Base-by-base conservation (phyloP, 2,329 filamentous ascomycete genomes). In the Monosporascus ibericus region DNA sequence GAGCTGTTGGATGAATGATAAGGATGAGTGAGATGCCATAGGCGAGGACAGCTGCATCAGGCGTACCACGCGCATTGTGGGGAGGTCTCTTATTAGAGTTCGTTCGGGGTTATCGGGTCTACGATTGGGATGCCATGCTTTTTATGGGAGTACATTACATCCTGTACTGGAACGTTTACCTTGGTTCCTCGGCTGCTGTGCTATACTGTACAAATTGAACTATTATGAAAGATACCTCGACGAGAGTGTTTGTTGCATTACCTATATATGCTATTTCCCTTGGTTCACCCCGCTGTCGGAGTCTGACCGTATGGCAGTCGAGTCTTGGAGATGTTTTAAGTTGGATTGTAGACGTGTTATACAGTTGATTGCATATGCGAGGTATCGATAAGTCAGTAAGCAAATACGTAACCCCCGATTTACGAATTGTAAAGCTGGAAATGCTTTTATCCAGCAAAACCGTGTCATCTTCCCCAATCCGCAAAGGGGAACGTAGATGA, bases 131-230 rank as follows among this genome's bases (percentile, higher is more conserved):
- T 58, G 61, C 60, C 58, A 62, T 62, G 59, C 25, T 58, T 65
- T 58, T 56, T 54, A 59, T 48, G 11, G 42, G 42, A 44, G 42
- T 44, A 30, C 8, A 8, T 44, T 27, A 24, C 60, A 52, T 59
- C 58, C 52, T 58, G 59, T 59, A 50, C 51, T 57, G 61, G 58
- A 60, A 63, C 57, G 48, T 61, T 30, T 54, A 52, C 57, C 59
- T 60, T 57, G 57, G 53, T 59, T 54, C 62, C 64, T 65, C 57
- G 63, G 63, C 42, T 44, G 60, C 53, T 55, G 27, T 64, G 55
- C 52, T 58, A 58, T 55, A 59, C 61, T 71, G 68, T 71, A 70
- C 60, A 70, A 71, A 69, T 63, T 63, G 57, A 66, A 67, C 54
- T 48, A 50, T 63, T 62, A 55, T 50, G 56, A 64, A 65, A 55